Conservation (phyloP, 2,329 filamentous ascomycete genomes). For the Neospermospora avenae region DNA sequence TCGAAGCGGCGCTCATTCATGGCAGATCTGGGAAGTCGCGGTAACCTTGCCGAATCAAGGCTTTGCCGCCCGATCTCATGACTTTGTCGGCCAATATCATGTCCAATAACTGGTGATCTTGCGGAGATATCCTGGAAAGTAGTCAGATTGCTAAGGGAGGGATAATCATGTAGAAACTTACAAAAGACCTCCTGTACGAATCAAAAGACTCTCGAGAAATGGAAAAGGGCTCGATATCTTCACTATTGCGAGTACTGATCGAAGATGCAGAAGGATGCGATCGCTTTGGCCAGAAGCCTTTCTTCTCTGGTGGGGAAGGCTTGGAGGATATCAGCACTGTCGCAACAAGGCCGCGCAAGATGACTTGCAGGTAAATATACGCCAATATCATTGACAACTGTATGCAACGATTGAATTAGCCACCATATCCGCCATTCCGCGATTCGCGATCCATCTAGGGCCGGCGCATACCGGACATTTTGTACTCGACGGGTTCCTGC, state of each 20-base stretch:
- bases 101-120: slow-evolving; percentile 68
- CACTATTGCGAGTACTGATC: slow-evolving; percentile 55
- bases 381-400: slow-evolving; percentile 94
- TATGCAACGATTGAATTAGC: slow-evolving; percentile 12
- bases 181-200: slow-evolving; percentile 92
- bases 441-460: slow-evolving; percentile 13
- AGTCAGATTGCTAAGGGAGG: slow-evolving; percentile 5
- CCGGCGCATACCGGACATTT: slow-evolving; percentile 66
- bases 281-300: slow-evolving; percentile 67
- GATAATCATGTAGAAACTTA: slow-evolving; percentile 45
- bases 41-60: slow-evolving; percentile 70
- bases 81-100: slow-evolving; percentile 68
- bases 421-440: not conserved
- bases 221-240: slow-evolving; percentile 88
- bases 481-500: slow-evolving; percentile 69
- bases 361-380: slow-evolving; percentile 82
- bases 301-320: slow-evolving; percentile 88
- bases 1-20: slow-evolving; percentile 56
- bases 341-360: slow-evolving; percentile 1
- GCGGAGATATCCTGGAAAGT: slow-evolving; percentile 80
- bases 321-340: slow-evolving; percentile 40
- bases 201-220: slow-evolving; percentile 97
- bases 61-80: slow-evolving; percentile 68
- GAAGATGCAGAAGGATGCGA: slow-evolving; percentile 51
- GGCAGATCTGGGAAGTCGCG: slow-evolving; percentile 59